Evolutionary conservation across 1,284 basidiomycete species (phyloP), one percentile per base, ranked within the genome.

Genomic region (Heterobasidion parviporum): DNA sequence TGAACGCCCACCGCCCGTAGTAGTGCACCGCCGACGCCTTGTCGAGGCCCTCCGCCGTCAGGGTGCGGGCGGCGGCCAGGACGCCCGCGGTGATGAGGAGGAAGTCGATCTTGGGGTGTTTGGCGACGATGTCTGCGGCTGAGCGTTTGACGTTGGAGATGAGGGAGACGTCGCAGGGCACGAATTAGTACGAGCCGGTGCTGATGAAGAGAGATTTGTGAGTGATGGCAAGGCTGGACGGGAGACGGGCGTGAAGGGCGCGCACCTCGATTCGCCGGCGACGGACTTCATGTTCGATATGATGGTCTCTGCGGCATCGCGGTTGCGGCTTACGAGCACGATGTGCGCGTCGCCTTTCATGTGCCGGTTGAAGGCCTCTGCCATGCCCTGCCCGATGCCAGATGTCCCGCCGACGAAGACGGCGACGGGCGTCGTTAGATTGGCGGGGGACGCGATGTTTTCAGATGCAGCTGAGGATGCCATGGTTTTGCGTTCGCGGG

Each of bases 371-470:
- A 73, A 65, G 8, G 61, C 62, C 46, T 64, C 57, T 0, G 67
- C 68, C 41, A 66, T 64, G 15, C 63, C 70, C 47, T 66, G 66
- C 8, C 72, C 72, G 14, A 73, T 67, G 14, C 72, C 72, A 16
- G 67, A 68, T 3, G 72, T 68, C 2, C 67, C 67, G 34, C 71
- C 71, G n/a, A 72, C 64, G 57, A 72, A 71, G 52, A 73, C 54
- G 10, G 71, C 70, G 35, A 67, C 63, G 15, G 72, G 70, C 35
- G 15, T 51, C 15, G 5, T 18, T 7, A 16, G 14, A 6, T 51
- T 51, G 33, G 50, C 35, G 15, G 50, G 35, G 12, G 50, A 51
- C 15, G 50, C 50, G 35, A 51, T 12, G 34, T 51, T 51, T 16
- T 51, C 20, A 14, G 35, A 36, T 51, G 50, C 50, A n/a, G 50